Evolutionary conservation across 2,329 filamentous ascomycete species (phyloP), one percentile per base, ranked within the genome.

Genomic region (Exophiala alcalophila): DNA sequence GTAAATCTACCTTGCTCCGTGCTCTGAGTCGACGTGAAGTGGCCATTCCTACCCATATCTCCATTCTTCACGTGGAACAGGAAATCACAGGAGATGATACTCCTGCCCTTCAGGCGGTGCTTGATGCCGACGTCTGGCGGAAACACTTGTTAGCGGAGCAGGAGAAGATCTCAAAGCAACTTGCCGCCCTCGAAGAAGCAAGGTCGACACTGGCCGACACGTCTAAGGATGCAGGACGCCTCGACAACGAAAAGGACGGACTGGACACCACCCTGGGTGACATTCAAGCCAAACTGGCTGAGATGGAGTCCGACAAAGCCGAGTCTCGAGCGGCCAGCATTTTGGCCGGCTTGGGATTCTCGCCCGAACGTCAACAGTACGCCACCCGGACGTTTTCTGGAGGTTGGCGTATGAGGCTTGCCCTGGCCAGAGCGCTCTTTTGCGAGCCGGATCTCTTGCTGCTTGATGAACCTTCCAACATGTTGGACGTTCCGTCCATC

Each of bases 401-500:
- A 77, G 92, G 92, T 84, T 98, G 92, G 92, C 83, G 92, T 68
- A 98, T 98, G 92, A 84, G 92, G 73, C 72, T 98, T 60, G 92
- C 92, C 10, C 77, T 98, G 50, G 92, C 92, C 9, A 77, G 92
- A 76, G 92, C 92, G 10, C 78, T 98, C 24, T 98, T 98, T 74
- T 98, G 92, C 71, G 92, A 98, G 65, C 92, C 92, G 29, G 92
- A 98, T 68, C 74, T 98, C 38, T 71, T 98, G 47, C 77, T 98
- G 64, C 88, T 98, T 57, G 92, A 98, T 73, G 92, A 98, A 81
- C 92, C 92, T 70, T 97, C 91, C 42, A 97, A 97, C 81, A 97
- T 97, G 91, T 89, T 98, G 87, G 92, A 97, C 69, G 92, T 98
- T 44, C 92, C 92, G n/a, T 97, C 92, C 16, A 97, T 98, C 62